These are phyloP conservation scores for Aspergillus sp. DNA, from an alignment of 2,329 filamentous ascomycete genomes.

Conservation along the genomic window DNA sequence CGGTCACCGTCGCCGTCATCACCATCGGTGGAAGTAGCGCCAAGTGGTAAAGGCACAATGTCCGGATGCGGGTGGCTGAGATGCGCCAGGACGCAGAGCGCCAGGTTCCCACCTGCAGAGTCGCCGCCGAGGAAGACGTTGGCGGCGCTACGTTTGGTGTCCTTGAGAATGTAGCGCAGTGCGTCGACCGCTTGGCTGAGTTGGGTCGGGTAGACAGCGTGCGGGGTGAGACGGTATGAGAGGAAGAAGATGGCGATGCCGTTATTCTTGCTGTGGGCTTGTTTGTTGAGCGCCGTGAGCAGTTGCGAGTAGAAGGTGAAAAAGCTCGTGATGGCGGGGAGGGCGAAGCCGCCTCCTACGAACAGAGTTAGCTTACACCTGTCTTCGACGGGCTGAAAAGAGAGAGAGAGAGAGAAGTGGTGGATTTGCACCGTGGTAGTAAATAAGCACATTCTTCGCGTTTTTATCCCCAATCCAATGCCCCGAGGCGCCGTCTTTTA, in stretches of 20 bases:
- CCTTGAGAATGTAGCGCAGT: slow-evolving; percentile 30
- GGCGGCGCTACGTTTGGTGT: slow-evolving; percentile 17
- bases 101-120: slow-evolving; percentile 35
- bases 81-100: slow-evolving; percentile 25
- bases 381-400: slow-evolving; percentile 1
- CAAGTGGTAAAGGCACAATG: slow-evolving; percentile 23
- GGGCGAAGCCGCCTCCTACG: slow-evolving; percentile 47
- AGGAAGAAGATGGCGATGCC: slow-evolving; percentile 44
- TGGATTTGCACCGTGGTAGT: slow-evolving; percentile 26
- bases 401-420: neutral
- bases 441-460: slow-evolving; percentile 32
- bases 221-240: slow-evolving; percentile 46
- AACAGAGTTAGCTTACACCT: neutral
- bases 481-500: slow-evolving; percentile 25
- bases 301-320: slow-evolving; percentile 39
- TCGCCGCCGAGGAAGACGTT: slow-evolving; percentile 33
- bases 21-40: slow-evolving; percentile 23
- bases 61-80: slow-evolving; percentile 47
- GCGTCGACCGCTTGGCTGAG: slow-evolving; percentile 31
- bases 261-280: slow-evolving; percentile 24
- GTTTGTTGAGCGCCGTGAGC: slow-evolving; percentile 27
- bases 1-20: slow-evolving; percentile 16
- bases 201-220: slow-evolving; percentile 31
- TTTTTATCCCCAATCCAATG: slow-evolving; percentile 34
- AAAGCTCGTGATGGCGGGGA: slow-evolving; percentile 36